phyloP scores from a whole-genome alignment of 192 early-diverging fungal genomes.

The Spinellus fusiger region DNA sequence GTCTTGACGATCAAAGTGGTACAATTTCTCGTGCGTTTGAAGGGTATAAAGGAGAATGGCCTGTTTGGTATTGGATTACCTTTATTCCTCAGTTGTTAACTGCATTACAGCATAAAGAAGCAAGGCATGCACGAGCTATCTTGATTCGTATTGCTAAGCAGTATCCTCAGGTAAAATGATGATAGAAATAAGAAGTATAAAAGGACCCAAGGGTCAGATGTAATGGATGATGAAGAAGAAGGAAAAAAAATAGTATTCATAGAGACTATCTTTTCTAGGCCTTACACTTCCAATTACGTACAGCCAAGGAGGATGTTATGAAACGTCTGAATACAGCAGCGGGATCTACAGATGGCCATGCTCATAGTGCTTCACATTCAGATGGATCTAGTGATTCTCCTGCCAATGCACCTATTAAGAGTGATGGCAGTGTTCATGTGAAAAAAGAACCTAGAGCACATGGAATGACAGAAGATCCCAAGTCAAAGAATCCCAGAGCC shows the following conservation, averaged over 20 bases:
- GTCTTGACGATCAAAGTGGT: constrained; percentile 75
- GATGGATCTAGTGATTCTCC: not conserved
- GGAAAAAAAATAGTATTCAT: not conserved
- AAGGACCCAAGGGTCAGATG: not conserved
- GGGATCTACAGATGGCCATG: not conserved
- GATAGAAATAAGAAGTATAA: not conserved
- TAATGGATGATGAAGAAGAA: not conserved
- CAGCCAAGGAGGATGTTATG: constrained; percentile 87
- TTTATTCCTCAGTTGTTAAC: constrained; percentile 94
- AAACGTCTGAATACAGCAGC: constrained; percentile 33
- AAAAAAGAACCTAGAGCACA: not conserved
- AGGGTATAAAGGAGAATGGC: constrained; percentile 84
- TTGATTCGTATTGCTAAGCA: constrained; percentile 92
- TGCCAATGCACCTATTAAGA: not conserved
- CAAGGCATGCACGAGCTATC: constrained; percentile 73
- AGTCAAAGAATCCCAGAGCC: too few relatives aligned
- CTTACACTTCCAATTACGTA: constrained; percentile 89
- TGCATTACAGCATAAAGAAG: constrained; percentile 74
- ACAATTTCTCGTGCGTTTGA: constrained; percentile 79
- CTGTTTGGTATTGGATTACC: constrained; percentile 97
- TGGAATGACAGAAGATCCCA: too few relatives aligned
- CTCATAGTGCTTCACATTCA: not conserved
- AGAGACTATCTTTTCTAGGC: too few relatives aligned
- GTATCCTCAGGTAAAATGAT: constrained; percentile 68
- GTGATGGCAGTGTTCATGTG: not conserved